phyloP scores from a whole-genome alignment of 148 eudicot genomes.

The Cornus kousa region DNA sequence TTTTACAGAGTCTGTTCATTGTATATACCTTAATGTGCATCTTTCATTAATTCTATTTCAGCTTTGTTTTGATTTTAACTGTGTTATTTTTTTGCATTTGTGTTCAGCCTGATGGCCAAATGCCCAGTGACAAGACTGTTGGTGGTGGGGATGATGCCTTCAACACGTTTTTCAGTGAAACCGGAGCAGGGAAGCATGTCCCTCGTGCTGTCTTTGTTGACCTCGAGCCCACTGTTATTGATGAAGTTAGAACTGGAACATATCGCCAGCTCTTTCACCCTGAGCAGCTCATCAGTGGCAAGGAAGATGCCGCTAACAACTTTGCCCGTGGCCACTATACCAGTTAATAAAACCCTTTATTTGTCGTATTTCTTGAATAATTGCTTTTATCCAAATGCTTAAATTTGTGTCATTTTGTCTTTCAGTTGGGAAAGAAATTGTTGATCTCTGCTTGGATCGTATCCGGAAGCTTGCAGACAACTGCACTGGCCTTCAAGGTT shows the following conservation, averaged over 20 bases:
- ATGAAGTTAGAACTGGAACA: slow-evolving; percentile 43
- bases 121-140: slow-evolving; percentile 43
- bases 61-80: no score
- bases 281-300: slow-evolving; percentile 47
- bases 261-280: slow-evolving; percentile 49
- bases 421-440: slow-evolving; percentile 49
- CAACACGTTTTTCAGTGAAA: slow-evolving; percentile 56
- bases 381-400: neutral
- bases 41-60: no score
- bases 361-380: neutral
- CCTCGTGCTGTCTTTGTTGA: slow-evolving; percentile 47
- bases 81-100: neutral
- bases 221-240: slow-evolving; percentile 50
- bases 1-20: no score
- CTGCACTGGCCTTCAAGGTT: slow-evolving; percentile 56
- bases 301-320: slow-evolving; percentile 54
- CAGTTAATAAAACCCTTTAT: slow-evolving; percentile 13
- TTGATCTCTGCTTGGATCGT: slow-evolving; percentile 46
- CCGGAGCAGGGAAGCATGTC: slow-evolving; percentile 49
- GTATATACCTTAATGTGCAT: no score
- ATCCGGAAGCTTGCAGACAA: slow-evolving; percentile 47
- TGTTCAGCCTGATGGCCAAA: slow-evolving; percentile 47
- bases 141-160: slow-evolving; percentile 47
- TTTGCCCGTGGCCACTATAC: slow-evolving; percentile 54
- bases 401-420: neutral